Conservation (phyloP, 805 yeast species). For the Starmerella stellata region DNA sequence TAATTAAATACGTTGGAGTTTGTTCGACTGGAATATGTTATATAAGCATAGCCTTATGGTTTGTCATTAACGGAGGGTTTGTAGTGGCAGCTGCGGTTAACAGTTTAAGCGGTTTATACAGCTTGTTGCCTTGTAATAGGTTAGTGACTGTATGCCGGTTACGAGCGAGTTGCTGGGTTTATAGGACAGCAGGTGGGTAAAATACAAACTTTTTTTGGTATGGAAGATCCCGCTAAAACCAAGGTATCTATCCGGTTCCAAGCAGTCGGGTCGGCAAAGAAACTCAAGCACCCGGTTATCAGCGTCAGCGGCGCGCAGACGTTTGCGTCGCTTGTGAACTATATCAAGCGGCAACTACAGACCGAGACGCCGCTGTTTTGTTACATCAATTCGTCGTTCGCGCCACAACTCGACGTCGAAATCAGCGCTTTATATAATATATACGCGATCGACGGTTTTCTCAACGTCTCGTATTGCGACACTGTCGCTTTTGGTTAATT, state of each 20-base stretch:
- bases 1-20: too few species aligned
- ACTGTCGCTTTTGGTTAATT: conserved; percentile 25
- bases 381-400: conserved; percentile 26
- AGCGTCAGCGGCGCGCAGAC: conserved; percentile 30
- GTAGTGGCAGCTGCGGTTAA: too few species aligned
- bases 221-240: too few species aligned
- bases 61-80: too few species aligned
- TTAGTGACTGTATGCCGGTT: too few species aligned
- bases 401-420: conserved; percentile 26
- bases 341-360: conserved; percentile 26
- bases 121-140: too few species aligned
- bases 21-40: too few species aligned
- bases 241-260: conserved; percentile 29
- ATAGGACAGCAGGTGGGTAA: too few species aligned
- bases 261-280: conserved; percentile 38
- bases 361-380: conserved; percentile 24
- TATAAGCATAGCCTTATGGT: too few species aligned
- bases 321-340: conserved; percentile 31
- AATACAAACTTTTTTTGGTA: too few species aligned
- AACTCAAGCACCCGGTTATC: conserved; percentile 30
- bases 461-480: conserved; percentile 22
- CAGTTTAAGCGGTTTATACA: too few species aligned
- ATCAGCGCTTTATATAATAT: conserved; percentile 19
- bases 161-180: too few species aligned
- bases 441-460: conserved; percentile 19